Conservation (phyloP, 192 early-diverging fungal species). For the Backusella liffmaniae region DNA sequence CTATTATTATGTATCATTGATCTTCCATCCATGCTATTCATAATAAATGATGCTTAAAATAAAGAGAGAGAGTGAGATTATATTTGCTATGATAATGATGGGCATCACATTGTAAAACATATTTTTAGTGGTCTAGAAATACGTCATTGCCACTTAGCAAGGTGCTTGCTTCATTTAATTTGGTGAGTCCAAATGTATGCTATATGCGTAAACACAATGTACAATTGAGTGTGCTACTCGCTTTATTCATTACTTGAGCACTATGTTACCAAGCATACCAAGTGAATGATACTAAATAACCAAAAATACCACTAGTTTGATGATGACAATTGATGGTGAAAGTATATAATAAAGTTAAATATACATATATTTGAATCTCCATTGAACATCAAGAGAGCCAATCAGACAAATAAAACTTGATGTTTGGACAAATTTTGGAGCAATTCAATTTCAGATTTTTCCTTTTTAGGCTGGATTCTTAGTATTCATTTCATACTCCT, state of each 20-base stretch:
- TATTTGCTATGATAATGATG: too few species aligned
- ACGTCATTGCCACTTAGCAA: not conserved
- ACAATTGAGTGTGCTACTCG: not conserved
- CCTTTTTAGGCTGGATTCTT: not conserved
- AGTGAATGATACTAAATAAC: too few species aligned
- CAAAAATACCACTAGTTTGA: too few species aligned
- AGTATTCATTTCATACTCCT: not conserved
- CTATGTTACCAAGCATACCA: too few species aligned
- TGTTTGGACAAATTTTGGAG: not conserved
- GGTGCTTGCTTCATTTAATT: not conserved
- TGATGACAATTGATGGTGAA: too few species aligned
- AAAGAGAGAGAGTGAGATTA: not conserved
- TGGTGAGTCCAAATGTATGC: not conserved
- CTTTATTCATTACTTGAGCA: too few species aligned
- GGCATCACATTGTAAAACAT: not conserved
- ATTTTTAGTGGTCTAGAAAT: not conserved
- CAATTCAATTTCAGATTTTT: not conserved
- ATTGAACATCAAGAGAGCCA: not conserved
- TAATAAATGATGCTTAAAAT: not conserved
- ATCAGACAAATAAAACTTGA: not conserved
- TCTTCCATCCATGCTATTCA: too few species aligned
- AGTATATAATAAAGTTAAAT: not conserved
- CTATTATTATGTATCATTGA: not conserved
- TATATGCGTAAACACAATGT: not conserved
- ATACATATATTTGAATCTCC: conserved; percentile 3